These are phyloP conservation scores for Zostera marina DNA, from an alignment of 116 monocot genomes.

Conservation along the genomic window DNA sequence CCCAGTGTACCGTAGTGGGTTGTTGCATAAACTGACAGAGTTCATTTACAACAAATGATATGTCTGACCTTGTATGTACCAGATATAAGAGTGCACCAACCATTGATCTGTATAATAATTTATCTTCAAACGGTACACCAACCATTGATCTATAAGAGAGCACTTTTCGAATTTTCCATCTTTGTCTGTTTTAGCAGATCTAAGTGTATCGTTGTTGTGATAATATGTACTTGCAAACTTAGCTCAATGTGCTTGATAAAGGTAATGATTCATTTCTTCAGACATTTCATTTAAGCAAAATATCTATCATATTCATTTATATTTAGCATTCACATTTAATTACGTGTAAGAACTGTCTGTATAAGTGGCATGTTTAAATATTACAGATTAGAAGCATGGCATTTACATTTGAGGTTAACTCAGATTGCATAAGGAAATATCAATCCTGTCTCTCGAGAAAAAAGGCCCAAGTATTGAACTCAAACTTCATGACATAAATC, in stretches of 20 bases:
- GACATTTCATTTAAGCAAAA: background rate
- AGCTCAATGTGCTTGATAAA: slow-evolving; percentile 7
- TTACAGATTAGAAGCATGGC: slow-evolving; percentile 48
- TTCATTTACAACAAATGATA: too few species aligned
- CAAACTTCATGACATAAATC: slow-evolving; percentile 4
- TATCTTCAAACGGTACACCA: too few species aligned
- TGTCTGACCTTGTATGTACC: too few species aligned
- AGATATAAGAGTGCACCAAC: too few species aligned
- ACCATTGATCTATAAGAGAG: too few species aligned
- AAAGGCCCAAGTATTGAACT: slow-evolving; percentile 3
- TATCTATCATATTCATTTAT: background rate
- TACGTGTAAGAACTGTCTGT: background rate
- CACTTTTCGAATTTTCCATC: too few species aligned
- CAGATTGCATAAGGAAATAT: slow-evolving; percentile 16
- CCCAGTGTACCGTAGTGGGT: too few species aligned
- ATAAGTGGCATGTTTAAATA: background rate
- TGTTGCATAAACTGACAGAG: too few species aligned
- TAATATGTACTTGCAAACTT: background rate
- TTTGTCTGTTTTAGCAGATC: too few species aligned
- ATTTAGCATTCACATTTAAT: background rate
- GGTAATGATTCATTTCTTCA: background rate
- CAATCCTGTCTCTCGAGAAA: slow-evolving; percentile 2
- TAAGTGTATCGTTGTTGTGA: too few species aligned
- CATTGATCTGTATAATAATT: too few species aligned
- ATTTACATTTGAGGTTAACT: slow-evolving; percentile 54